These are phyloP conservation scores for Elsinoe perseae DNA, from an alignment of 2,329 filamentous ascomycete genomes.

Conservation along the genomic window DNA sequence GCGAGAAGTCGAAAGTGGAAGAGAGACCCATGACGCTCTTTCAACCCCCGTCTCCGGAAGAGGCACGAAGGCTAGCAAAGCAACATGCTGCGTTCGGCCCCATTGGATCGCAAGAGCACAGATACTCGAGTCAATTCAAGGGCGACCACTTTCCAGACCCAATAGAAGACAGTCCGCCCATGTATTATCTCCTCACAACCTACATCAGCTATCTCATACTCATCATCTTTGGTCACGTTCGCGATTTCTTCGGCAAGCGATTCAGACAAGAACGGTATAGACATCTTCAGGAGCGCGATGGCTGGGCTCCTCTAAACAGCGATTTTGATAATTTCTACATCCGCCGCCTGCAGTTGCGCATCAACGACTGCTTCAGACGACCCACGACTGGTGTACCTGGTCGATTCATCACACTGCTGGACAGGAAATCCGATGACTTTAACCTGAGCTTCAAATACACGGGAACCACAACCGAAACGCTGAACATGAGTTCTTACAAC, in stretches of 20 bases:
- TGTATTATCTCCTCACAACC: constrained; percentile 93
- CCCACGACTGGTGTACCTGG: constrained; percentile 90
- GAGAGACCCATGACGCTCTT: constrained; percentile 73
- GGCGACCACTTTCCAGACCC: constrained; percentile 73
- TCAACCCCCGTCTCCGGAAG: constrained; percentile 76
- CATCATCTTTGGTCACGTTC: constrained; percentile 88
- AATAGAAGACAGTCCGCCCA: constrained; percentile 89
- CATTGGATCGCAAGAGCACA: constrained; percentile 68
- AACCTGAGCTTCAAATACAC: constrained; percentile 85
- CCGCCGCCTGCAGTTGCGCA: constrained; percentile 80
- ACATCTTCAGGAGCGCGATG: constrained; percentile 72
- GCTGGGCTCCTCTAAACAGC: constrained; percentile 90
- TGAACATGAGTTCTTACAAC: constrained; percentile 99
- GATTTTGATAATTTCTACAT: constrained; percentile 99
- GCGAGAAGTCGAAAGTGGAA: constrained; percentile 66
- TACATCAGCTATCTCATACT: constrained; percentile 97
- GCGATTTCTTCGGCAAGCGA: constrained; percentile 95
- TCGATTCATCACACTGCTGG: constrained; percentile 84
- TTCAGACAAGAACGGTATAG: constrained; percentile 84
- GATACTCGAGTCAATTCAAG: constrained; percentile 81
- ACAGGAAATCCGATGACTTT: constrained; percentile 83
- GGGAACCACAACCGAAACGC: constrained; percentile 83
- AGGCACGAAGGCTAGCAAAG: constrained; percentile 65
- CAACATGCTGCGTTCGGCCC: constrained; percentile 89
- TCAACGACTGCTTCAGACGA: constrained; percentile 94